Evolutionary conservation across 352 stramenopile species (phyloP).

Genomic region (Paralagenidium karlingii): DNA sequence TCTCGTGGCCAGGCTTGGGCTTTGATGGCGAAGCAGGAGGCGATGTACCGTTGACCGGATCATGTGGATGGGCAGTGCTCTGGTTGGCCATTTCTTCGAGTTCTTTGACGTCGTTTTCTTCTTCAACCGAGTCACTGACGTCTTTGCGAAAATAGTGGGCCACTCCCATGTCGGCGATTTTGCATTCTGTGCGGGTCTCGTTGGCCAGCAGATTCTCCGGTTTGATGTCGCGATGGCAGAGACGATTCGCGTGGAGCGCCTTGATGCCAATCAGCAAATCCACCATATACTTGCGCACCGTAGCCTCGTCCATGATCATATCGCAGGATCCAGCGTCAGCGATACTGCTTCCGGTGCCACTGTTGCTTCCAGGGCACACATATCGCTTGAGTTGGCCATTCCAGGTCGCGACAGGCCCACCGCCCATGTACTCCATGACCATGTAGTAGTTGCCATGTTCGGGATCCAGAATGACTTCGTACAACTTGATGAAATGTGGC

Average conservation of each 20-base stretch:
- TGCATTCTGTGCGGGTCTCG: constrained; percentile 43
- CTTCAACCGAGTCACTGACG: constrained; percentile 18
- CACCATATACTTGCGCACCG: constrained; percentile 34
- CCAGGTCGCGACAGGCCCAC: constrained; percentile 65
- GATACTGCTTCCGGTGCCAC: constrained; percentile 23
- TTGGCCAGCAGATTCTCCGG: constrained; percentile 66
- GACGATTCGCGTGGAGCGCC: constrained; percentile 53
- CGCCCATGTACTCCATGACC: constrained; percentile 81
- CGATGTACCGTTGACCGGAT: background rate
- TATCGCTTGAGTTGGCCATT: constrained; percentile 53
- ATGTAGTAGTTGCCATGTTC: constrained; percentile 47
- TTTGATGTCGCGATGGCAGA: constrained; percentile 83
- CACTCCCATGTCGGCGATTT: constrained; percentile 71
- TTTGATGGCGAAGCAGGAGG: background rate
- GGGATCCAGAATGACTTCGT: constrained; percentile 65
- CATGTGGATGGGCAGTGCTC: background rate
- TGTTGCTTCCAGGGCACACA: constrained; percentile 20
- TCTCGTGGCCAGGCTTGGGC: background rate
- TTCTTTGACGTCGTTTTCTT: constrained; percentile 38
- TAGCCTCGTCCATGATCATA: constrained; percentile 21
- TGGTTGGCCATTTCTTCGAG: constrained; percentile 10
- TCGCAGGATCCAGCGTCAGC: too few relatives aligned
- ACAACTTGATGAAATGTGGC: constrained; percentile 44
- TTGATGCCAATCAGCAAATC: constrained; percentile 55
- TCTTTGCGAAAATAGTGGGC: constrained; percentile 64